These are phyloP conservation scores for Talaromyces liani DNA, from an alignment of 495 filamentous ascomycete species.

Conservation along the genomic window DNA sequence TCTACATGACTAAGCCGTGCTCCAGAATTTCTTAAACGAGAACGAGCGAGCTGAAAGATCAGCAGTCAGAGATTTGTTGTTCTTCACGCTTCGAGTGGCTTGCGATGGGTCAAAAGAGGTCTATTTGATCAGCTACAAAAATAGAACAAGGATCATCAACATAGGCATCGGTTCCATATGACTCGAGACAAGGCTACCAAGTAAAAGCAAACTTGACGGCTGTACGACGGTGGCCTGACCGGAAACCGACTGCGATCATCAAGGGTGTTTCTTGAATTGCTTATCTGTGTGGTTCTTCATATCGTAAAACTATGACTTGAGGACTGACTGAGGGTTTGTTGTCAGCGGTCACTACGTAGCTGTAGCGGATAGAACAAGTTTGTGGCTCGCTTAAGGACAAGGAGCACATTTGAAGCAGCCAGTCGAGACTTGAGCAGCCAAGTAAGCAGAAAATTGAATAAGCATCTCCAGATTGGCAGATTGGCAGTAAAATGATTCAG, in stretches of 20 bases:
- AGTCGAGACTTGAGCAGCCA: no score
- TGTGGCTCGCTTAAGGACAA: no score
- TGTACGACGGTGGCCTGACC: neutral
- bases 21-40: neutral
- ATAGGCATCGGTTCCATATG: neutral
- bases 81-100: neutral
- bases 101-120: neutral
- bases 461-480: no score
- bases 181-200: neutral
- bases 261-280: no score
- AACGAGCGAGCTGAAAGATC: neutral
- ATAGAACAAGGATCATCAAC: neutral
- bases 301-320: no score
- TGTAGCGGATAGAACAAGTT: no score
- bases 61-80: neutral
- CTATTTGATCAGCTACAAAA: neutral
- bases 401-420: no score
- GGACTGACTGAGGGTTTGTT: no score
- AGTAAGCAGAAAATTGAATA: no score
- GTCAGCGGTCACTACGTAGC: no score
- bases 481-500: neutral
- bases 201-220: neutral
- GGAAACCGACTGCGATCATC: no score
- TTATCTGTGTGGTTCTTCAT: no score
- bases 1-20: neutral